These are phyloP conservation scores for Cladorrhinum samala DNA, from an alignment of 495 filamentous ascomycete genomes.

Conservation along the genomic window DNA sequence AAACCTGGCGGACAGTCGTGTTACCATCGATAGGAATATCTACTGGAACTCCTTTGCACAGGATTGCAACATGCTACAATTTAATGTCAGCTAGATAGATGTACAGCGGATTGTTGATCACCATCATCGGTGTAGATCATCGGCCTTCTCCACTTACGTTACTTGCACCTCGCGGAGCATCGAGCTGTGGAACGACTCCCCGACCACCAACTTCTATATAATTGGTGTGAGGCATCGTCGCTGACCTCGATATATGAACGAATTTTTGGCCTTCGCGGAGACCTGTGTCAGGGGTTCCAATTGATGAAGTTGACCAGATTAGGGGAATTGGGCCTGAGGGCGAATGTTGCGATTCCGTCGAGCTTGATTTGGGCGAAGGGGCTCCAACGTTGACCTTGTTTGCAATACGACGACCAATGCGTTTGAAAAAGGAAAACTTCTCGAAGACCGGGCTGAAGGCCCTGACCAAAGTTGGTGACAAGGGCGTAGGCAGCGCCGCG, in stretches of 20 bases:
- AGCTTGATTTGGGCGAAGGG: slow-evolving; percentile 8
- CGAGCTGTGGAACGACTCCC: slow-evolving; percentile 56
- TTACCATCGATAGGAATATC: slow-evolving; percentile 62
- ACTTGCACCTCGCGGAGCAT: slow-evolving; percentile 78
- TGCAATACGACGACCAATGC: slow-evolving; percentile 18
- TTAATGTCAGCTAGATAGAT: slow-evolving; percentile 1
- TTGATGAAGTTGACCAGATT: slow-evolving; percentile 5
- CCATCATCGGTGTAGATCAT: background rate
- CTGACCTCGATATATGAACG: background rate
- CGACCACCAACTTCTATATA: slow-evolving; percentile 29
- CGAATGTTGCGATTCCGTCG: slow-evolving; percentile 9
- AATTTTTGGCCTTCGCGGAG: background rate
- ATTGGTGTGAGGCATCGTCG: slow-evolving; percentile 5
- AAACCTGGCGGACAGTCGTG: slow-evolving; percentile 68
- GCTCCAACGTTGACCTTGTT: background rate
- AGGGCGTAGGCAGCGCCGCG: slow-evolving; percentile 12
- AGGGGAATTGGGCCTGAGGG: slow-evolving; percentile 16
- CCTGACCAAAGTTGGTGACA: slow-evolving; percentile 12
- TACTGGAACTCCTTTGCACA: slow-evolving; percentile 56
- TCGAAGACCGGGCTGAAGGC: slow-evolving; percentile 29
- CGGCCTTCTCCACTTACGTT: slow-evolving; percentile 49
- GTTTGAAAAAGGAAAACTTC: slow-evolving; percentile 34
- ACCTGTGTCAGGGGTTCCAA: background rate
- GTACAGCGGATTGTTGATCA: background rate
- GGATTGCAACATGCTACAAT: slow-evolving; percentile 55